phyloP scores from a whole-genome alignment of 441 rosid genomes.

The Flueggea neowawraea region DNA sequence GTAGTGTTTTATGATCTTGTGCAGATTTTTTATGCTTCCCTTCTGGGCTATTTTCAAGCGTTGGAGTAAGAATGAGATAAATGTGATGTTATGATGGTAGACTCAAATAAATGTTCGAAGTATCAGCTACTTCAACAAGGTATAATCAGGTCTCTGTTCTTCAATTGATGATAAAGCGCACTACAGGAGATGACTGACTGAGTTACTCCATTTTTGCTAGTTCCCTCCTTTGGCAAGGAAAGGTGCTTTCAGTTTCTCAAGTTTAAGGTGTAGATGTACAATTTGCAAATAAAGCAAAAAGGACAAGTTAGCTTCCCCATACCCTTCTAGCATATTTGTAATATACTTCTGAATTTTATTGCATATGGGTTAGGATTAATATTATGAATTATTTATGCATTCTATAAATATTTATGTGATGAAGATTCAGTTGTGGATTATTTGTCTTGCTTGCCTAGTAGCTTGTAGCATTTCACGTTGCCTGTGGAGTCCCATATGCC shows the following conservation, averaged over 20 bases:
- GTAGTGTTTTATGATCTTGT: constrained; percentile 10
- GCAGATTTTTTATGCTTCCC: constrained; percentile 32
- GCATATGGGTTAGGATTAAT: no score
- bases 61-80: constrained; percentile 11
- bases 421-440: no score
- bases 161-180: constrained; percentile 9
- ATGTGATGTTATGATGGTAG: constrained; percentile 11
- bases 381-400: no score
- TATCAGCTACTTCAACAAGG: constrained; percentile 15
- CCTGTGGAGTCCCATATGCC: no score
- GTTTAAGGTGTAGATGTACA: constrained; percentile 3
- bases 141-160: constrained; percentile 9
- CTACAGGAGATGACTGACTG: background rate
- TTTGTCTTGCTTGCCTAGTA: no score
- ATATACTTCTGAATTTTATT: no score
- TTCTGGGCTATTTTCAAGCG: constrained; percentile 14
- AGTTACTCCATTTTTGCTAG: no score
- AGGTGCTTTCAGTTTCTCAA: constrained; percentile 3
- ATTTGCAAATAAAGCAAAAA: background rate
- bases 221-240: no score
- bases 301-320: background rate
- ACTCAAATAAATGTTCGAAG: constrained; percentile 3
- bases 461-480: no score
- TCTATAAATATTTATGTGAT: no score
- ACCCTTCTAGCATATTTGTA: background rate